Evolutionary conservation across 257 asterid species (phyloP), one percentile per base, ranked within the genome.

Genomic region (Oldenlandia corymbosa): DNA sequence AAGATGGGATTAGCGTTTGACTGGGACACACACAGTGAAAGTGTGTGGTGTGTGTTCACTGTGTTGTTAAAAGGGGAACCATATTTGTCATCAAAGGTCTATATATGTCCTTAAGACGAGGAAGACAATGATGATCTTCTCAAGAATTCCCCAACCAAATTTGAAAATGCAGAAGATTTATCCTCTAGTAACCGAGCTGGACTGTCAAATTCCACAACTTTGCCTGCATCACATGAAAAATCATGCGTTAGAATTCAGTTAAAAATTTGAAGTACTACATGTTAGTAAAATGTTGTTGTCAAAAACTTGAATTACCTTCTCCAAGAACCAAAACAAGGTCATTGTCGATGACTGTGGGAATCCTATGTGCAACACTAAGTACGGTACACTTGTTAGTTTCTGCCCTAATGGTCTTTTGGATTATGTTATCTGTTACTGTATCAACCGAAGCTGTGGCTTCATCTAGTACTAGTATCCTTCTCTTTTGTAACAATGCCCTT

Each of bases 381-480:
- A 90, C 97, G 0, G 95, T 90, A 70, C 90, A 90, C 5, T 71
- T 75, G 4, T 62, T 71, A 0, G 97, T 90, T 71, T 83, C 95
- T 70, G 77, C 92, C 71, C 94, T 75, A 55, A 90, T 81, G 1
- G 90, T 85, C 62, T 81, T 87, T 68, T 90, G 95, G 5, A 90
- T 90, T 50, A 82, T 65, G 54, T 76, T 90, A 72, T 85, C 95
- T 0, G 92, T 83, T 39, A 79, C 72, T 49, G 94, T 80, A 63
- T 90, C 95, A 3, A 90, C 85, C 2, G 94, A 90, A 34, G 94
- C 95, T 0, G 95, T 87, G 36, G 94, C 97, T 76, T 90, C 97
- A 27, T 87, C 97, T 7, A 85, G 76, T 30, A 90, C 84, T 34
- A 90, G 27, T 67, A 90, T 79, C 67, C 90, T 71, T 67, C 91